phyloP scores from a whole-genome alignment of 169 alveolate genomes.

The Plasmodium sp. region DNA sequence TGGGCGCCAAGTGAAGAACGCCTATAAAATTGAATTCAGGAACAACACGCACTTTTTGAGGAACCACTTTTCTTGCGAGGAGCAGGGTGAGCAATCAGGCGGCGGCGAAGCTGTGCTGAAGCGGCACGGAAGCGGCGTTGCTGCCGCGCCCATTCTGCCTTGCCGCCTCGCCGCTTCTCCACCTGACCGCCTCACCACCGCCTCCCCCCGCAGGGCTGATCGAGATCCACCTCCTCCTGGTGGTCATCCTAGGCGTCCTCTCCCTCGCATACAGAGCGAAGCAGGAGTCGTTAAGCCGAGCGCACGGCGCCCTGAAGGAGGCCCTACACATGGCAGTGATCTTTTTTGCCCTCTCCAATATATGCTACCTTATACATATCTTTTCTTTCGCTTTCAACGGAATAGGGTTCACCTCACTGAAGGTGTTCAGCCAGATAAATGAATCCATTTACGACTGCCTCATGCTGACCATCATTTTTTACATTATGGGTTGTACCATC shows the following conservation, averaged over 20 bases:
- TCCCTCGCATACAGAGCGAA: slow-evolving; percentile 15
- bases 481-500: neutral
- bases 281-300: neutral
- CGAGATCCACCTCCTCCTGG: slow-evolving; percentile 32
- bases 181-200: neutral
- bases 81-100: slow-evolving; percentile 26
- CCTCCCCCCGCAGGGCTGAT: slow-evolving; percentile 1
- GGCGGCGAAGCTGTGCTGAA: neutral
- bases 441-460: slow-evolving; percentile 65
- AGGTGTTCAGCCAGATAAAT: slow-evolving; percentile 60
- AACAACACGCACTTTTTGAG: slow-evolving; percentile 34
- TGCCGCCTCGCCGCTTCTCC: neutral
- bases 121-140: neutral
- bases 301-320: slow-evolving; percentile 8
- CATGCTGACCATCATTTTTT: neutral
- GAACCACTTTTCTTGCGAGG: slow-evolving; percentile 71
- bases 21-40: slow-evolving; percentile 50
- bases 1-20: slow-evolving; percentile 35
- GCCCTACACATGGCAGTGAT: slow-evolving; percentile 6
- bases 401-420: slow-evolving; percentile 49
- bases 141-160: neutral
- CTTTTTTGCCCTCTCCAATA: slow-evolving; percentile 40
- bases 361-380: slow-evolving; percentile 32
- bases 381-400: slow-evolving; percentile 50
- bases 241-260: neutral